Percentiles rank a stretch among this genome's conserved stretches.
phyloP scores from a whole-genome alignment of 2,329 filamentous ascomycete genomes.

The Ascosphaera apis region DNA sequence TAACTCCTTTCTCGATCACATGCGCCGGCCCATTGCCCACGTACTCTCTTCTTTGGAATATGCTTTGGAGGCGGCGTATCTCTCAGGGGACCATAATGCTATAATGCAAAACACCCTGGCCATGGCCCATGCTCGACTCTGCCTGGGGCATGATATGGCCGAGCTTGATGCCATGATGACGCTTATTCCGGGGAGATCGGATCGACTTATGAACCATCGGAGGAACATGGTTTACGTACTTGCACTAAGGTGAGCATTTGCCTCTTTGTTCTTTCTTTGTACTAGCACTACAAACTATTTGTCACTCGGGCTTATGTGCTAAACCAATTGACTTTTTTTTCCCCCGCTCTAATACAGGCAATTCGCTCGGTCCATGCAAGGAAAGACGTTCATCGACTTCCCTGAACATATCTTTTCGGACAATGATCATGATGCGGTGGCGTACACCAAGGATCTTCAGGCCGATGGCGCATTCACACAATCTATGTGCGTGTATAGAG shows the following conservation, averaged over 20 bases:
- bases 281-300: not conserved
- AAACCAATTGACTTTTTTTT: not conserved
- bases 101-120: conserved; percentile 35
- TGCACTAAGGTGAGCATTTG: conserved; percentile 18
- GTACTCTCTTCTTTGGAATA: conserved; percentile 29
- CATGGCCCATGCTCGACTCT: conserved; percentile 33
- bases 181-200: conserved; percentile 32
- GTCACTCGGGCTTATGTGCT: too few relatives aligned
- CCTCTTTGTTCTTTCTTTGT: not conserved
- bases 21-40: conserved; percentile 28
- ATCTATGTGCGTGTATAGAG: conserved; percentile 30
- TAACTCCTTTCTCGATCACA: conserved; percentile 38
- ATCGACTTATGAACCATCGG: conserved; percentile 32
- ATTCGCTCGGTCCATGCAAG: conserved; percentile 34
- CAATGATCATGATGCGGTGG: conserved; percentile 25
- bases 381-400: conserved; percentile 30
- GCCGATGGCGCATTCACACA: conserved; percentile 21
- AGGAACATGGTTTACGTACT: conserved; percentile 36
- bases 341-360: conserved; percentile 17
- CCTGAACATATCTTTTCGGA: conserved; percentile 30
- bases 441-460: conserved; percentile 25
- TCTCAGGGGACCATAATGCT: conserved; percentile 34
- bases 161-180: conserved; percentile 35
- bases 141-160: conserved; percentile 31
- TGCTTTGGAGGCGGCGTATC: conserved; percentile 32